Evolutionary conservation across 345 rosid genomes (phyloP).

Genomic region (Aurinia saxatilis): DNA sequence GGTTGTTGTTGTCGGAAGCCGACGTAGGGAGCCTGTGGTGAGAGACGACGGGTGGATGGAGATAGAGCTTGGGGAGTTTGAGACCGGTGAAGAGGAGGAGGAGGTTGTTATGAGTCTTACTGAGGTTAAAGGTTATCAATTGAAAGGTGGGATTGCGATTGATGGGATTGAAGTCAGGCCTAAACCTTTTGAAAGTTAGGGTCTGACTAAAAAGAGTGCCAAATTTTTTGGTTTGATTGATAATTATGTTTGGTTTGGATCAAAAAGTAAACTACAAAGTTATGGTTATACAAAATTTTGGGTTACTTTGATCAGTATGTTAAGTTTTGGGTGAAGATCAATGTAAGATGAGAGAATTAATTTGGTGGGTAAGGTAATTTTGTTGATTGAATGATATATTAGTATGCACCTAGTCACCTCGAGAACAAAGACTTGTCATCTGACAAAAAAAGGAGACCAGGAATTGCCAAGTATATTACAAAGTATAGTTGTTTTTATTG

Average conservation of each 20-base stretch:
- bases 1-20: neutral
- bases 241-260: no score
- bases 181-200: conserved; percentile 11
- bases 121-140: conserved; percentile 63
- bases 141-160: conserved; percentile 66
- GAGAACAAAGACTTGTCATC: no score
- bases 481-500: neutral
- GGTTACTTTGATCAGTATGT: neutral
- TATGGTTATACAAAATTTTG: neutral
- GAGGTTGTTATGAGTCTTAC: conserved; percentile 53
- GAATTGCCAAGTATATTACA: no score
- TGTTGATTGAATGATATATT: no score
- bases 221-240: neutral
- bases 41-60: conserved; percentile 75
- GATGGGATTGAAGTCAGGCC: conserved; percentile 83
- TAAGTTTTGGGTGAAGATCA: neutral
- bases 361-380: neutral
- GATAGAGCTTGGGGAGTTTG: conserved; percentile 64
- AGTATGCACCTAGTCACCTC: no score
- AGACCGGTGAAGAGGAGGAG: conserved; percentile 18
- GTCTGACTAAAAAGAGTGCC: neutral
- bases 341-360: neutral
- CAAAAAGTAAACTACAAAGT: neutral
- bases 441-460: neutral
- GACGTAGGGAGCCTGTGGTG: conserved; percentile 13